These are phyloP conservation scores for Leccinum subrobustum DNA, from an alignment of 1,284 basidiomycete species.

Conservation along the genomic window DNA sequence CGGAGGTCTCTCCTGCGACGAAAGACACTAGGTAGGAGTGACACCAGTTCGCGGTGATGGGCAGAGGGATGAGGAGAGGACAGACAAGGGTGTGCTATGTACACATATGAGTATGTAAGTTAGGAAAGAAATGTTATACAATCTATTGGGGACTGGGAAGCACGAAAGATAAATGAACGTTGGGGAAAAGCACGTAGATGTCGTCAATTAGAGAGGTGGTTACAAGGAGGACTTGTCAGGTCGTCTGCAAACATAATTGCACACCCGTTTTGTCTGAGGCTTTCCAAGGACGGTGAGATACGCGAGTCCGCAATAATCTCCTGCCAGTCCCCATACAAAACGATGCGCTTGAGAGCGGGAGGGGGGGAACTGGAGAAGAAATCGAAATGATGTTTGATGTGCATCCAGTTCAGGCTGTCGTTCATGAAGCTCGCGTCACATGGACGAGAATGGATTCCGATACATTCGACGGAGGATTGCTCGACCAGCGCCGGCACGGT, in stretches of 20 bases:
- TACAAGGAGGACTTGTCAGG: constrained; percentile 13
- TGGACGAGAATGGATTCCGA: constrained; percentile 51
- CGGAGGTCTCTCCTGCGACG: neutral
- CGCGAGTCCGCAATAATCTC: constrained; percentile 35
- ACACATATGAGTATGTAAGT: neutral
- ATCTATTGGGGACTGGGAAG: neutral
- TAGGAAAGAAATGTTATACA: neutral
- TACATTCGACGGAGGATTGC: constrained; percentile 39
- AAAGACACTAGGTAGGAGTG: neutral
- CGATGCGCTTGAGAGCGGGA: constrained; percentile 39
- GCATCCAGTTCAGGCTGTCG: constrained; percentile 37
- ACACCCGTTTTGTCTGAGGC: constrained; percentile 24
- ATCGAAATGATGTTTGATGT: constrained; percentile 47
- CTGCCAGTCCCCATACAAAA: constrained; percentile 53
- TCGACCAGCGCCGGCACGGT: constrained; percentile 16
- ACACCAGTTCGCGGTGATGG: neutral
- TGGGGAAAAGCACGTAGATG: neutral
- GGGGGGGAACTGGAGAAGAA: constrained; percentile 38
- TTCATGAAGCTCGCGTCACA: constrained; percentile 35
- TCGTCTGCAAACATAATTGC: constrained; percentile 14
- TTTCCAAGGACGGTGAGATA: constrained; percentile 26
- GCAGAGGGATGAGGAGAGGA: neutral
- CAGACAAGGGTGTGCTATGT: neutral
- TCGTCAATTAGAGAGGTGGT: constrained; percentile 17
- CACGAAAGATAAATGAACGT: neutral